phyloP scores from a whole-genome alignment of 1,284 basidiomycete species.

The Ustilago lituana region DNA sequence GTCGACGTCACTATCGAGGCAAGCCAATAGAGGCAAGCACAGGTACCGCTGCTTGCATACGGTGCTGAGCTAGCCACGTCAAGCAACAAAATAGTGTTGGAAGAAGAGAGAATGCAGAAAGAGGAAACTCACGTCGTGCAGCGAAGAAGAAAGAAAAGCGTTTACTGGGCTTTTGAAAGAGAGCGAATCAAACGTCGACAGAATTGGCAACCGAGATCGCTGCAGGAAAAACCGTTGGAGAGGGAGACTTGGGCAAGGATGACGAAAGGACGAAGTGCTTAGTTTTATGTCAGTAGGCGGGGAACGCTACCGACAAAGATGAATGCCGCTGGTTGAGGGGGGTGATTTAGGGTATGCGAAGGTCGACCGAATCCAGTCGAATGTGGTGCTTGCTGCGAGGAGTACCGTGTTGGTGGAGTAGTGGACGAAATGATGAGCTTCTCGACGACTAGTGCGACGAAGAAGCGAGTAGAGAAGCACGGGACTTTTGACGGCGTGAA shows the following conservation, averaged over 20 bases:
- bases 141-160: slow-evolving; percentile 6
- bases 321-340: slow-evolving; percentile 37
- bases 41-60: neutral
- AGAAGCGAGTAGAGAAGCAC: too few species aligned
- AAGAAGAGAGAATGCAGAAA: neutral
- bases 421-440: neutral
- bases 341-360: slow-evolving; percentile 29
- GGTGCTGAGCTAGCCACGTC: neutral
- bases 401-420: too few species aligned
- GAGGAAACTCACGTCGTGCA: slow-evolving; percentile 35
- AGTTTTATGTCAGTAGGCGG: neutral
- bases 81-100: neutral
- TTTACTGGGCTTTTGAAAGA: slow-evolving; percentile 1
- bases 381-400: slow-evolving; percentile 9
- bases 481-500: too few species aligned
- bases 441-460: neutral
- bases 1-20: slow-evolving; percentile 38
- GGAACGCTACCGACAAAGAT: slow-evolving; percentile 10
- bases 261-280: neutral
- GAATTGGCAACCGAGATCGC: too few species aligned
- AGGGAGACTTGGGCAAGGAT: too few species aligned
- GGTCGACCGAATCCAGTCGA: slow-evolving; percentile 17
- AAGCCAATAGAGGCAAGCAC: slow-evolving; percentile 4
- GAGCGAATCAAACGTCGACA: neutral
- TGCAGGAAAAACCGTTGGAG: too few species aligned